A percentile compares a stretch with the other conserved stretches of the same genome.
Conservation (phyloP, 495 filamentous ascomycete genomes). For the Penicillium dipodomyicola region DNA sequence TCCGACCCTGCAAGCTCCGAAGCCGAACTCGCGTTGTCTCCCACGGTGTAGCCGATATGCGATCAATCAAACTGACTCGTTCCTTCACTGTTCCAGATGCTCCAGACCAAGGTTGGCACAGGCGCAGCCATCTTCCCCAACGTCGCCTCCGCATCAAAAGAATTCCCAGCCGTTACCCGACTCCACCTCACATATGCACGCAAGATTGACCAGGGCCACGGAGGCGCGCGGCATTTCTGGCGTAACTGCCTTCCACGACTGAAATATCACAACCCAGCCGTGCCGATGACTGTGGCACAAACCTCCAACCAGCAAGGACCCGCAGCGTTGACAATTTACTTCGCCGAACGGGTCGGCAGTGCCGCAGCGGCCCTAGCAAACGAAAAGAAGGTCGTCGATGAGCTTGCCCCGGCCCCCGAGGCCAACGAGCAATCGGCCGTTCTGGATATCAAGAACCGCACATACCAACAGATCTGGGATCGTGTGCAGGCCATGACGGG, state of each 20-base stretch:
- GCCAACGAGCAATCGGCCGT: constrained; percentile 35
- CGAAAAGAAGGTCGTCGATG: constrained; percentile 28
- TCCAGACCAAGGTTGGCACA: constrained; percentile 68
- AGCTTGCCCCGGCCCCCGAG: constrained; percentile 36
- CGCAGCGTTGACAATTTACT: constrained; percentile 77
- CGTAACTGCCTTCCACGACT: constrained; percentile 73
- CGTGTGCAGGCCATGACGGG: constrained; percentile 67
- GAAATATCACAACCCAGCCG: constrained; percentile 88
- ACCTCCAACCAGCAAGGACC: constrained; percentile 49
- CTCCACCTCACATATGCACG: constrained; percentile 79
- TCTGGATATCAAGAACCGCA: constrained; percentile 37
- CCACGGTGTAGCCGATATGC: background rate
- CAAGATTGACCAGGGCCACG: constrained; percentile 58
- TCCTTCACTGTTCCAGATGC: constrained; percentile 52
- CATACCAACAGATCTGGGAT: constrained; percentile 59
- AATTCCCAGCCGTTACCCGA: constrained; percentile 63
- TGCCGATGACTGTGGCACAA: constrained; percentile 79
- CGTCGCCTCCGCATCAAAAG: constrained; percentile 38
- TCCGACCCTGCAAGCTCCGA: constrained; percentile 11
- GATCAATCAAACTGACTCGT: constrained; percentile 3
- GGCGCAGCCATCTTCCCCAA: constrained; percentile 78
- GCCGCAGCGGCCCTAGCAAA: constrained; percentile 30
- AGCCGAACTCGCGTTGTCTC: background rate
- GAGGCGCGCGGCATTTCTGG: constrained; percentile 91
- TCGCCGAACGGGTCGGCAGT: constrained; percentile 44